Percentiles rank a stretch among this genome's conserved stretches.
Conservation (phyloP, 768 basidiomycete genomes). For the Psilocybe subaeruginosa region DNA sequence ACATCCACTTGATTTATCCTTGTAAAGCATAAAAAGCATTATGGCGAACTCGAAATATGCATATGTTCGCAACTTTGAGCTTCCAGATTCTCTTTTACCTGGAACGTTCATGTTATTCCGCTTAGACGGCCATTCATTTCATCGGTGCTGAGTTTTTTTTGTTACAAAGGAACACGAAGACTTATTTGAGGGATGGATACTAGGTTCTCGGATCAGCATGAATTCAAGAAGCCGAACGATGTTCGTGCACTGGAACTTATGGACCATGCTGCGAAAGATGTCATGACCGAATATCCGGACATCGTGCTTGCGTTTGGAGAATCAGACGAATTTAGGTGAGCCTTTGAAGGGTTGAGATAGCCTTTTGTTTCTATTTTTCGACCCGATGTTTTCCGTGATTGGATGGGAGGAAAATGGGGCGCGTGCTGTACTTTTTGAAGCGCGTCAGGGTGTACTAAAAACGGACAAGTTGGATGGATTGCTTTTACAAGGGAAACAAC, state of each 20-base stretch:
- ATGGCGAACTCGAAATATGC: constrained; percentile 96
- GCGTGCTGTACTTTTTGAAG: not conserved
- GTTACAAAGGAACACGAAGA: not conserved
- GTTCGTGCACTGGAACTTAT: constrained; percentile 83
- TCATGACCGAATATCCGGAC: constrained; percentile 85
- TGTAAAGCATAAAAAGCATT: not conserved
- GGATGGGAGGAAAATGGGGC: not conserved
- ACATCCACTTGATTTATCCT: not conserved
- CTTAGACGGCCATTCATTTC: constrained; percentile 92
- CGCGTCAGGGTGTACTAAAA: not conserved
- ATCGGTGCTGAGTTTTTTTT: constrained; percentile 56
- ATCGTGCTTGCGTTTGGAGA: constrained; percentile 91
- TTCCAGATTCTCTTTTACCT: constrained; percentile 84
- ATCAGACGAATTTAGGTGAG: constrained; percentile 94
- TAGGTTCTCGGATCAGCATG: constrained; percentile 86
- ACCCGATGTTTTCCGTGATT: not conserved
- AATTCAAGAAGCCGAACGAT: constrained; percentile 92
- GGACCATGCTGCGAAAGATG: constrained; percentile 83
- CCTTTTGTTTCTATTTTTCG: not conserved
- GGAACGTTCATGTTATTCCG: constrained; percentile 85
- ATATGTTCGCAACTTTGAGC: constrained; percentile 89
- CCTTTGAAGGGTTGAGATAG: not conserved
- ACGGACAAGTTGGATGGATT: not conserved
- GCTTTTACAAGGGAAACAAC: not conserved
- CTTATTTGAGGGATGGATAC: not conserved